Base-by-base conservation (phyloP, 169 alveolate species). In the Plasmodium sp. region DNA sequence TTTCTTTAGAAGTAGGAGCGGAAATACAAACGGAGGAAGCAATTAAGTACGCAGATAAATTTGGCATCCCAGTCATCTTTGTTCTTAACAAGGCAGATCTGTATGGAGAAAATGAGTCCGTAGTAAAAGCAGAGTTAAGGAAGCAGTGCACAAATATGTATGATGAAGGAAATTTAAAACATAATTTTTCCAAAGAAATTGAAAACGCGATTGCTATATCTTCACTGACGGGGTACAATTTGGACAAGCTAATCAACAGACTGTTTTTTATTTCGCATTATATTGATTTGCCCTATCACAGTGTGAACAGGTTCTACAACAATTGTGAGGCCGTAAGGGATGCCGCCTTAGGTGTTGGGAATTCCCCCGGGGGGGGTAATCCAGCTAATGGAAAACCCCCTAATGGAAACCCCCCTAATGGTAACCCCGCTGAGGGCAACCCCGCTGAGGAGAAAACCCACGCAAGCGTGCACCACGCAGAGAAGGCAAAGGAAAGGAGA, bases 21-120 rank as follows among this genome's bases (percentile, higher is more conserved):
- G 97, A 96, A 48, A 62, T 83, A 73, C 97, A 95, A 93, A 96
- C 98, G 0, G 96, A 95, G 45, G 98, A 97, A 75, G 97, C 94
- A 9, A 94, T 97, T 5, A 73, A 92, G 75, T 98, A 96, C 81
- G 98, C 98, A 1, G 98, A 97, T 84, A 95, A 93, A 54, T 96
- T 92, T 85, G 48, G 79, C 39, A 97, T 96, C 33, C 98, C 97
- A 14, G 95, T 96, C 39, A 67, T 97, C 34, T 95, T 97, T 83
- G 97, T 88, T 86, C 84, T 97, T 62, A 96, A 95, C 92, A 97
- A 96, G 84, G 86, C 91, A 41, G 98, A 97, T 93, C 82, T 84
- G 51, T 95, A 92, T 41, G 82, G 84, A 73, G 67, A 80, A 48
- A 95, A 97, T 82, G 95, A 86, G 43, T 96, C 96, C 71, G 84